Evolutionary conservation across 2,329 filamentous ascomycete genomes (phyloP).

Genomic region (Venturia carpophila): DNA sequence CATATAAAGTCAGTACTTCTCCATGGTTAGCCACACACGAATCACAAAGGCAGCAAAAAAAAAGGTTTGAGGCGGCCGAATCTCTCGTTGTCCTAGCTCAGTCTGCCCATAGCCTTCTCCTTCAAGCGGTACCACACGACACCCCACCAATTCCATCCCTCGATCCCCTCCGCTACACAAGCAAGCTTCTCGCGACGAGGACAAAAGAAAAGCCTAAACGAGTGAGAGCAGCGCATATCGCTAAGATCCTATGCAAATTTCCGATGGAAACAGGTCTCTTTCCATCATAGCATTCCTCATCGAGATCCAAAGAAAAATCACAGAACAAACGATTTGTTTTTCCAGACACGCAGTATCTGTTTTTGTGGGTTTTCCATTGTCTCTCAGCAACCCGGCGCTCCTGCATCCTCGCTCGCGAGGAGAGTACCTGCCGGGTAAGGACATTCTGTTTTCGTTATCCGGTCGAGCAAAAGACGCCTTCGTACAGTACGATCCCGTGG

Average conservation of each 20-base stretch:
- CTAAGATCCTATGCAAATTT: conserved; percentile 12
- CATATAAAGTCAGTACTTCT: neutral
- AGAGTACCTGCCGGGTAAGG: conserved; percentile 12
- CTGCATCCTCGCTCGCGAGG: conserved; percentile 10
- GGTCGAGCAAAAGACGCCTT: conserved; percentile 12
- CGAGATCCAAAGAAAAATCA: conserved; percentile 3
- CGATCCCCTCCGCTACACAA: conserved; percentile 11
- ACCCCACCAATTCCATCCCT: conserved; percentile 1
- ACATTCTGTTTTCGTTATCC: conserved; percentile 11
- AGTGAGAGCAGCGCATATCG: conserved; percentile 16
- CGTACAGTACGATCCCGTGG: conserved; percentile 13
- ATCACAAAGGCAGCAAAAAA: neutral
- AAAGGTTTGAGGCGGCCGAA: conserved; percentile 16
- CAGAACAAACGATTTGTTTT: conserved; percentile 12
- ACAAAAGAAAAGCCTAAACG: conserved; percentile 16
- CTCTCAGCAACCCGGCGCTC: conserved; percentile 1
- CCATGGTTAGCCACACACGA: neutral
- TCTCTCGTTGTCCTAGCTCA: conserved; percentile 16
- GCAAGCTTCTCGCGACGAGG: conserved; percentile 16
- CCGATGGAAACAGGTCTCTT: conserved; percentile 1
- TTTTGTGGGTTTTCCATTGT: neutral
- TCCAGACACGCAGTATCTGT: conserved; percentile 9
- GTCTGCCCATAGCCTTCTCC: conserved; percentile 12
- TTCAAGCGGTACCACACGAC: conserved; percentile 16
- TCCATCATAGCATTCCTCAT: conserved; percentile 12